Conservation (phyloP, 2,329 filamentous ascomycete species). For the Verticillium zaregamsianum region DNA sequence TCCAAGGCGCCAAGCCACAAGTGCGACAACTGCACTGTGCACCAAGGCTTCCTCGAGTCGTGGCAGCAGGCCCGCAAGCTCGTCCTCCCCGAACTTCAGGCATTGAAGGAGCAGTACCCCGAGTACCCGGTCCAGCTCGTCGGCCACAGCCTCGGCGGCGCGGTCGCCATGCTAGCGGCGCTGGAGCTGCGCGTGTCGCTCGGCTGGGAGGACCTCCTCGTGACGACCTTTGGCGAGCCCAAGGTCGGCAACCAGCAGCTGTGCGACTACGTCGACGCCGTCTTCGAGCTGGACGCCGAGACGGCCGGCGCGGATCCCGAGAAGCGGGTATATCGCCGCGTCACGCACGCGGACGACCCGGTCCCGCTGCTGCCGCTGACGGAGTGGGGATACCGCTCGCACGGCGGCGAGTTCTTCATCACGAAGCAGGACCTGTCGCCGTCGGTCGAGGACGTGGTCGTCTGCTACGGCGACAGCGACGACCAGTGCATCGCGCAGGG, state of each 20-base stretch:
- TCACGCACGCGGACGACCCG: slow-evolving; percentile 85
- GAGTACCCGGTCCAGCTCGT: slow-evolving; percentile 73
- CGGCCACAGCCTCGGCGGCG: slow-evolving; percentile 89
- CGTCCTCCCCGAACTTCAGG: slow-evolving; percentile 64
- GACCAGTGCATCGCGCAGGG: slow-evolving; percentile 64
- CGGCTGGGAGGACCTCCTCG: slow-evolving; percentile 68
- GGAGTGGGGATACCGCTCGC: slow-evolving; percentile 85
- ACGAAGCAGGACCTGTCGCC: slow-evolving; percentile 67
- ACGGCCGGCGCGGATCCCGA: slow-evolving; percentile 21
- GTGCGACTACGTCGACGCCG: slow-evolving; percentile 48
- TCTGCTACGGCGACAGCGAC: slow-evolving; percentile 72
- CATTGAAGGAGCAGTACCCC: slow-evolving; percentile 57
- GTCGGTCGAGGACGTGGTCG: slow-evolving; percentile 59
- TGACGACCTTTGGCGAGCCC: slow-evolving; percentile 94
- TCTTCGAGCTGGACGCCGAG: slow-evolving; percentile 40
- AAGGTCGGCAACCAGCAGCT: slow-evolving; percentile 56
- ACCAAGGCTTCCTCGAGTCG: slow-evolving; percentile 81
- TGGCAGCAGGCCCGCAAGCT: slow-evolving; percentile 72
- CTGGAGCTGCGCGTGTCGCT: slow-evolving; percentile 70
- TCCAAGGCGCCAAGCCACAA: slow-evolving; percentile 39
- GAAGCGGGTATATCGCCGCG: slow-evolving; percentile 58
- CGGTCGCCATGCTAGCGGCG: slow-evolving; percentile 81
- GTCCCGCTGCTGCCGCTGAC: slow-evolving; percentile 80
- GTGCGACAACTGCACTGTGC: slow-evolving; percentile 87
- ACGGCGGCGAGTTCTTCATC: slow-evolving; percentile 87